Evolutionary conservation across 139 green algal genomes (phyloP).

Genomic region (Picochlorum costavermella): DNA sequence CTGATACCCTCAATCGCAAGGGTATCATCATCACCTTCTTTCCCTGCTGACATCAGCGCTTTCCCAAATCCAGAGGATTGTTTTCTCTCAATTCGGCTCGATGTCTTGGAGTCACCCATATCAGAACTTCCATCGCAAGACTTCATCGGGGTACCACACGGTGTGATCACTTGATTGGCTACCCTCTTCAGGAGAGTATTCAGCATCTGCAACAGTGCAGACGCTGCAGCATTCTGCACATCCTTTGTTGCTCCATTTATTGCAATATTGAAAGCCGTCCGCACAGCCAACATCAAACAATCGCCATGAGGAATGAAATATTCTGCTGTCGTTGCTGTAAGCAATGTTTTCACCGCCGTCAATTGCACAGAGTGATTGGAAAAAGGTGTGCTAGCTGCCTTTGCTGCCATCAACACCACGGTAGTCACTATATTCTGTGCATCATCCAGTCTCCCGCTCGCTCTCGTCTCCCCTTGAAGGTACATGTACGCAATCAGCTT

Average conservation of each 20-base stretch:
- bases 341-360: constrained; percentile 56
- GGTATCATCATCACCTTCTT: neutral
- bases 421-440: constrained; percentile 32
- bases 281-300: constrained; percentile 65
- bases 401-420: constrained; percentile 50
- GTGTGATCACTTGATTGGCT: constrained; percentile 35
- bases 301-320: constrained; percentile 84
- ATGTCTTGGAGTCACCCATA: neutral
- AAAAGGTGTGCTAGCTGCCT: constrained; percentile 49
- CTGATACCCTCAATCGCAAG: neutral
- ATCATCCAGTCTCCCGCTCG: constrained; percentile 44
- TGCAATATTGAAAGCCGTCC: constrained; percentile 83
- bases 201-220: constrained; percentile 79
- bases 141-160: neutral
- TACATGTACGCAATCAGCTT: constrained; percentile 78
- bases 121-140: neutral
- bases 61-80: too few relatives aligned
- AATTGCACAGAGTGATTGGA: constrained; percentile 57
- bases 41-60: too few relatives aligned
- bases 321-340: constrained; percentile 79
- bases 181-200: constrained; percentile 79
- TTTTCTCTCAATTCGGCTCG: too few relatives aligned
- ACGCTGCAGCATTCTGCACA: constrained; percentile 68
- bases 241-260: constrained; percentile 49
- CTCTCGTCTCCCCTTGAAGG: constrained; percentile 59